Evolutionary conservation across 2,329 filamentous ascomycete species (phyloP).

Genomic region (Alternaria hordeiaustralica): DNA sequence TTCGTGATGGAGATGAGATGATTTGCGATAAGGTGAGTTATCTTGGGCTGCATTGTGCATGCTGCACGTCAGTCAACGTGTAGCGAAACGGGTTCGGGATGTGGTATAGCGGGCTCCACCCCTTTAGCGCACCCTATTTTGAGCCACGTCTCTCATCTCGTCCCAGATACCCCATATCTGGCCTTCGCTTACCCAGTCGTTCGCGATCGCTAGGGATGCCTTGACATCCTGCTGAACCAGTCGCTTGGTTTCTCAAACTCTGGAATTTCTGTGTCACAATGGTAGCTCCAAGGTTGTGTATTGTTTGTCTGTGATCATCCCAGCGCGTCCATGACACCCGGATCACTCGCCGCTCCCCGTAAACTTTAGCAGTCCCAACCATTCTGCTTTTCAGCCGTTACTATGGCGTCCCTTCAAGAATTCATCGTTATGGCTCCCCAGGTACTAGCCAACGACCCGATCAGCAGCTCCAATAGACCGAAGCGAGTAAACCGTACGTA

Average conservation of each 20-base stretch:
- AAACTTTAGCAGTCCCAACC: neutral
- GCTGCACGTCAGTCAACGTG: slow-evolving; percentile 15
- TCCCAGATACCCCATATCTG: neutral
- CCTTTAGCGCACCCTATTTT: slow-evolving; percentile 3
- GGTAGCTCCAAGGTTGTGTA: neutral
- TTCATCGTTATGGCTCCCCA: neutral
- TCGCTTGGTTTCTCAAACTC: neutral
- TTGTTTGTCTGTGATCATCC: neutral
- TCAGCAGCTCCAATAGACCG: neutral
- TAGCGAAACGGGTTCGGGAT: slow-evolving; percentile 8
- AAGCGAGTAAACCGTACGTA: neutral
- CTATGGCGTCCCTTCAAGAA: neutral
- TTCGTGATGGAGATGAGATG: neutral
- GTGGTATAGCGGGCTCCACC: slow-evolving; percentile 9
- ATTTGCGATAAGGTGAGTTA: neutral
- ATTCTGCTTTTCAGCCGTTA: neutral
- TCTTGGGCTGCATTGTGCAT: slow-evolving; percentile 3
- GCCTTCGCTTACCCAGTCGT: neutral
- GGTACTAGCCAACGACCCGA: neutral
- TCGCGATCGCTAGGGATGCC: neutral
- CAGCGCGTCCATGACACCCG: neutral
- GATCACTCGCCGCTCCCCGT: neutral
- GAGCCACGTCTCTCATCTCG: neutral
- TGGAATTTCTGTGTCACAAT: neutral
- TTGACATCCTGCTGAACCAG: neutral